phyloP scores from a whole-genome alignment of 2,329 filamentous ascomycete genomes.

The Pezicula neosporulosa region DNA sequence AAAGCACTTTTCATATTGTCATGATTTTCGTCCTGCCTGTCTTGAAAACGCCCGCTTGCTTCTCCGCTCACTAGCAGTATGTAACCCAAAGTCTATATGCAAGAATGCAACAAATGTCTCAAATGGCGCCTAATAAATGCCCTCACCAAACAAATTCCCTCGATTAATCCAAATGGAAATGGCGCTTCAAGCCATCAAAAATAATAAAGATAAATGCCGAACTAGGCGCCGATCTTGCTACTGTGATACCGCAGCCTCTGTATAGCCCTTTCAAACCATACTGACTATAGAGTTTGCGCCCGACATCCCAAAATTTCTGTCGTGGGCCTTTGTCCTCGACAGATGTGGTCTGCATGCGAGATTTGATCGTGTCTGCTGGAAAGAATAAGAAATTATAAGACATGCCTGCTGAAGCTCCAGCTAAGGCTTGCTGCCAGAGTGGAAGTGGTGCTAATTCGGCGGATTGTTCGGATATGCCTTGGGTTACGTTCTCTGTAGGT shows the following conservation, averaged over 20 bases:
- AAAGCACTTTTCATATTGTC: not conserved
- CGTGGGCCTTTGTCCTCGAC: constrained; percentile 42
- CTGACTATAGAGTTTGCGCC: constrained; percentile 71
- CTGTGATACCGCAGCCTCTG: constrained; percentile 91
- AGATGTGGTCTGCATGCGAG: constrained; percentile 88
- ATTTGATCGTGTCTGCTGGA: constrained; percentile 96
- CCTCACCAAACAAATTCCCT: not conserved
- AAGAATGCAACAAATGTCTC: not conserved
- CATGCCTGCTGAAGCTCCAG: constrained; percentile 85
- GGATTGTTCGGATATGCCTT: not conserved
- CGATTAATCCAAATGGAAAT: constrained; percentile 48
- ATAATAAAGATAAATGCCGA: constrained; percentile 98
- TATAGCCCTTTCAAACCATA: constrained; percentile 85
- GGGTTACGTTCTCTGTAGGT: not conserved
- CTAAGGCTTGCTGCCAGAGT: constrained; percentile 81
- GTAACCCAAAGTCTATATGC: no score
- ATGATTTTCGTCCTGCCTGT: not conserved
- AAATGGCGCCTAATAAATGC: not conserved
- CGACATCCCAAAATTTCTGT: constrained; percentile 70
- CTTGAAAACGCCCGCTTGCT: not conserved
- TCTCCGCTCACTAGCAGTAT: not conserved
- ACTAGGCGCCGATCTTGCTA: constrained; percentile 81
- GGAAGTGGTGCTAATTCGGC: constrained; percentile 54
- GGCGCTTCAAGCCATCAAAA: constrained; percentile 78
- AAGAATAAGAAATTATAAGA: constrained; percentile 97